These are phyloP conservation scores for Acanthamoeba healyi DNA, from an alignment of 208 protist genomes.

Conservation along the genomic window DNA sequence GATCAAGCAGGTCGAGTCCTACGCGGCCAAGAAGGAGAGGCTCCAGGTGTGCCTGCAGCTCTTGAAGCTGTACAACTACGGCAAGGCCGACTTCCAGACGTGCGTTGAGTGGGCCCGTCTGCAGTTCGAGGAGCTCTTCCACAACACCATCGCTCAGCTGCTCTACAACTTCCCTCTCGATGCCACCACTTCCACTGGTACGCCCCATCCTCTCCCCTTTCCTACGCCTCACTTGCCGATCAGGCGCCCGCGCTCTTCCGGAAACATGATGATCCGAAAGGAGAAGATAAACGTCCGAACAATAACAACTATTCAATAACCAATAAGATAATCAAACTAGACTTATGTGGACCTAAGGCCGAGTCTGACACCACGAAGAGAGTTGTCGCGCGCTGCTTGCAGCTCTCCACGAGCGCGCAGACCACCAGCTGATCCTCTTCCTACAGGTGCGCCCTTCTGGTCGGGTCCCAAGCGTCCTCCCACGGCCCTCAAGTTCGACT, in stretches of 20 bases:
- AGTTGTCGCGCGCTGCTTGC: background rate
- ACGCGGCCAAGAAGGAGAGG: slow-evolving; percentile 72
- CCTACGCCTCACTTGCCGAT: background rate
- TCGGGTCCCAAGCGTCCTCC: slow-evolving; percentile 94
- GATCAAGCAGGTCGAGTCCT: slow-evolving; percentile 60
- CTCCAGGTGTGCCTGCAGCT: slow-evolving; percentile 75
- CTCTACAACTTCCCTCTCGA: slow-evolving; percentile 98
- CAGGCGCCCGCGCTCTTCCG: background rate
- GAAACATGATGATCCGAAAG: slow-evolving; percentile 29
- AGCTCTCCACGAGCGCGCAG: background rate
- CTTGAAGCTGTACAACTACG: slow-evolving; percentile 58
- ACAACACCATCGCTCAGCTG: slow-evolving; percentile 96
- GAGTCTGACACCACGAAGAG: slow-evolving; percentile 33
- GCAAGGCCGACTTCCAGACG: slow-evolving; percentile 91
- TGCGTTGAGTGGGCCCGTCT: slow-evolving; percentile 95
- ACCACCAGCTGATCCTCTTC: background rate
- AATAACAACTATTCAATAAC: slow-evolving; percentile 62
- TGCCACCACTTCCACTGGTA: slow-evolving; percentile 73
- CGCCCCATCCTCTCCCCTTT: background rate
- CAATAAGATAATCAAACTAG: background rate
- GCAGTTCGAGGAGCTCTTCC: slow-evolving; percentile 96
- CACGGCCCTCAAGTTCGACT: slow-evolving; percentile 90
- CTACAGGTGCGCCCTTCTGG: slow-evolving; percentile 90
- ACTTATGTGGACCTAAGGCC: slow-evolving; percentile 44
- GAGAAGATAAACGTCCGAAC: slow-evolving; percentile 46